These are phyloP conservation scores for Aspergillus baeticus DNA, from an alignment of 495 filamentous ascomycete genomes.

Conservation along the genomic window DNA sequence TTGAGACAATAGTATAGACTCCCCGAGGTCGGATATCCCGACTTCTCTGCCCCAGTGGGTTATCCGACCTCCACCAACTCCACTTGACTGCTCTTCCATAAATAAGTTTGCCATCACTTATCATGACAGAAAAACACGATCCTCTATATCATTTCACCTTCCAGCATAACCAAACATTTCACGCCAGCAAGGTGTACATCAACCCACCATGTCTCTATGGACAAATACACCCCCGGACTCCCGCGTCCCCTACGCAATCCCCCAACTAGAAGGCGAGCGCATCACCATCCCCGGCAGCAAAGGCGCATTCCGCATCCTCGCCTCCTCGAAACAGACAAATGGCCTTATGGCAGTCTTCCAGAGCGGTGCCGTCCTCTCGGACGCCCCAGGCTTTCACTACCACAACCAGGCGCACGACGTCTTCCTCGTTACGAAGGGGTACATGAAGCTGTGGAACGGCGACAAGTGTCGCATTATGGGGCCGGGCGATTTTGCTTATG, in stretches of 20 bases:
- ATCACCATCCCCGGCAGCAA: constrained; percentile 46
- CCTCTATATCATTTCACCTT: no score
- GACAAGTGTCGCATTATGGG: constrained; percentile 43
- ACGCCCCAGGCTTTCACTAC: constrained; percentile 48
- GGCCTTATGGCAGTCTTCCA: constrained; percentile 46
- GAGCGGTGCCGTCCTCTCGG: constrained; percentile 40
- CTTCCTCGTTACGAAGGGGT: constrained; percentile 47
- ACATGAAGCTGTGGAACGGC: constrained; percentile 47
- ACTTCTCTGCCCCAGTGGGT: neutral
- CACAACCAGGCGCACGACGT: constrained; percentile 50
- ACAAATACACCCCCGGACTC: constrained; percentile 24
- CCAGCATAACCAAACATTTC: no score
- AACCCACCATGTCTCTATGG: constrained; percentile 26
- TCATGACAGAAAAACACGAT: neutral
- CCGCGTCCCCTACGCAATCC: constrained; percentile 37
- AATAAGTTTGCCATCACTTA: neutral
- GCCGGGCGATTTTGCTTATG: constrained; percentile 49
- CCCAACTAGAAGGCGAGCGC: constrained; percentile 42
- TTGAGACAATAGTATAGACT: no score
- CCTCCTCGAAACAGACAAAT: constrained; percentile 45
- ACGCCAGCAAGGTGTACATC: no score
- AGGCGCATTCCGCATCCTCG: constrained; percentile 42
- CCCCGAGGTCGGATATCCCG: neutral
- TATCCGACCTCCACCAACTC: no score
- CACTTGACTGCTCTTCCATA: neutral